Evolutionary conservation across 176 grass and related monocot species (phyloP).

Genomic region (Ensete glaucum): DNA sequence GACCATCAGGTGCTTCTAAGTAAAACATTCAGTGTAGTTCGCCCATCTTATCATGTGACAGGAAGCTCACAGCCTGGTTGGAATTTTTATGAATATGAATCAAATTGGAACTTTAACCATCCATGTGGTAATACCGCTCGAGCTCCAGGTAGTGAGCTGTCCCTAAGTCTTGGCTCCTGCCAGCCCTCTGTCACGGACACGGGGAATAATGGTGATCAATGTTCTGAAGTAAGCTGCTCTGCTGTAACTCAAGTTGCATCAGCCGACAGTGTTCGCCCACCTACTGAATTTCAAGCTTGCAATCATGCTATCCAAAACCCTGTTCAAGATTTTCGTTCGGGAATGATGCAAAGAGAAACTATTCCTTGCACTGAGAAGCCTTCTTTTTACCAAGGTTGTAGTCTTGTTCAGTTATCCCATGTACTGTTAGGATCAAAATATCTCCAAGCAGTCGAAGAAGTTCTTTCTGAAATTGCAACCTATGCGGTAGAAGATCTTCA

Average conservation of each 20-base stretch:
- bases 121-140: constrained; percentile 15
- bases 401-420: constrained; percentile 25
- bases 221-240: constrained; percentile 51
- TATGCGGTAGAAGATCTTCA: constrained; percentile 31
- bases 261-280: not conserved
- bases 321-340: not conserved
- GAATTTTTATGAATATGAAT: not conserved
- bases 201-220: constrained; percentile 31
- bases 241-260: constrained; percentile 31
- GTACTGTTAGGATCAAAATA: constrained; percentile 53
- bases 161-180: constrained; percentile 40
- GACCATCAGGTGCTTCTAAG: not conserved
- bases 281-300: not conserved
- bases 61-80: constrained; percentile 22
- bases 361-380: not conserved
- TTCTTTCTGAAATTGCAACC: constrained; percentile 43
- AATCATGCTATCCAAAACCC: constrained; percentile 5
- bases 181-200: constrained; percentile 22
- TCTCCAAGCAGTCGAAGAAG: constrained; percentile 37
- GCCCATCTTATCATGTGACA: constrained; percentile 15
- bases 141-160: constrained; percentile 49
- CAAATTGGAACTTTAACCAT: constrained; percentile 23
- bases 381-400: constrained; percentile 8
- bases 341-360: not conserved
- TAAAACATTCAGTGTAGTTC: constrained; percentile 11